Evolutionary conservation across 2,329 filamentous ascomycete genomes (phyloP).

Genomic region (Monilinia aucupariae): DNA sequence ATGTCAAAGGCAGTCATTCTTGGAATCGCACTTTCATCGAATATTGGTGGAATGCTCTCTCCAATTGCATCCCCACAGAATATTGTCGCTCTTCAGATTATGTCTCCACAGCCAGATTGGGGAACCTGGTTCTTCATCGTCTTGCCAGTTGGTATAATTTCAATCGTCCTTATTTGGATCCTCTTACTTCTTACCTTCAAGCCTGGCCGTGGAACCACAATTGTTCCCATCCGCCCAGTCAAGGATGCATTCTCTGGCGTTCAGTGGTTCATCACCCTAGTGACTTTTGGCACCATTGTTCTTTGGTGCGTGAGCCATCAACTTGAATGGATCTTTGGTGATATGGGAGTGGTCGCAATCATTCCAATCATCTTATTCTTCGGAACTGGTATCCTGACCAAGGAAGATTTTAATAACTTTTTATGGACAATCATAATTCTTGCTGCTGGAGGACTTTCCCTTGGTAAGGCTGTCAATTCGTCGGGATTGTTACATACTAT

Average conservation of each 20-base stretch:
- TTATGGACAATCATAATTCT: constrained; percentile 99
- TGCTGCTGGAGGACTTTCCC: constrained; percentile 82
- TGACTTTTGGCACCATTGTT: constrained; percentile 77
- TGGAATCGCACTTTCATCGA: constrained; percentile 89
- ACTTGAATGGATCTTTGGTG: constrained; percentile 80
- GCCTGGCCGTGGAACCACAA: constrained; percentile 77
- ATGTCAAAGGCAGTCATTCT: constrained; percentile 96
- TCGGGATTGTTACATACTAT: constrained; percentile 89
- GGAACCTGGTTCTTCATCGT: constrained; percentile 95
- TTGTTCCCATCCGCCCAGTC: constrained; percentile 84
- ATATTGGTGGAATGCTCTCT: constrained; percentile 92
- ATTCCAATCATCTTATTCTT: constrained; percentile 96
- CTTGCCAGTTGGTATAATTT: constrained; percentile 86
- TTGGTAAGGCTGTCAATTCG: constrained; percentile 90
- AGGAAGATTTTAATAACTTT: constrained; percentile 99
- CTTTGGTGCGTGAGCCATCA: constrained; percentile 93
- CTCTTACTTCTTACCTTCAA: constrained; percentile 81
- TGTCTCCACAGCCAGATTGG: constrained; percentile 89
- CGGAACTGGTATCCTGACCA: constrained; percentile 89
- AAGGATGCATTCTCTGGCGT: constrained; percentile 82
- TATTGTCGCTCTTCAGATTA: constrained; percentile 92
- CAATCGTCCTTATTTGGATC: constrained; percentile 81
- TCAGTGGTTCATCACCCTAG: constrained; percentile 85
- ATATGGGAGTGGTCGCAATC: constrained; percentile 98
- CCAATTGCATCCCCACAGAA: constrained; percentile 98